These are phyloP conservation scores for Sordaria brevicollis DNA, from an alignment of 495 filamentous ascomycete species.

Conservation along the genomic window DNA sequence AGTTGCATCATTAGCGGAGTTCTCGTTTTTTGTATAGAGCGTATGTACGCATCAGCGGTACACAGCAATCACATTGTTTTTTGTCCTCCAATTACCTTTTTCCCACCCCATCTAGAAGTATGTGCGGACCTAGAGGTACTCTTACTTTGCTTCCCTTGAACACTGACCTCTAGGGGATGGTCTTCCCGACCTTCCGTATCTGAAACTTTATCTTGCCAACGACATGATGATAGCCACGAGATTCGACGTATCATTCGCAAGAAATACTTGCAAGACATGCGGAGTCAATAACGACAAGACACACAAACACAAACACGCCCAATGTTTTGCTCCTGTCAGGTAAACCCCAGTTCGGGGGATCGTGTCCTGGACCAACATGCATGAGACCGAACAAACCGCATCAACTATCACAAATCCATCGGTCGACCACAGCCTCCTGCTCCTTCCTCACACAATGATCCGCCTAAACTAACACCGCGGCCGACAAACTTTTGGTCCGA, in stretches of 20 bases:
- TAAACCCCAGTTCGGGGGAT: not conserved
- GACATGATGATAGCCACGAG: not conserved
- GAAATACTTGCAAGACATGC: not conserved
- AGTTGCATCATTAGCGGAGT: not conserved
- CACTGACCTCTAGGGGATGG: not conserved
- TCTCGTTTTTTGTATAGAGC: not conserved
- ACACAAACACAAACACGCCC: not conserved
- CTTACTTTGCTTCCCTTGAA: not conserved
- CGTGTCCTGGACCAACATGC: not conserved
- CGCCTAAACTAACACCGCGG: not conserved
- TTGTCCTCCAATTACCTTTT: not conserved
- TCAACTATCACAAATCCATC: not conserved
- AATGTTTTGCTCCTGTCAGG: not conserved
- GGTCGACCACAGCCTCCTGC: not conserved
- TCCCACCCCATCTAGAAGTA: not conserved
- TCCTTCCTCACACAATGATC: not conserved
- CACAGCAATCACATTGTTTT: not conserved
- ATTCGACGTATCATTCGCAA: not conserved
- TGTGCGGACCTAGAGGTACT: not conserved
- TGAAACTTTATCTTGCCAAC: not conserved
- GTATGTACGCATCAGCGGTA: not conserved
- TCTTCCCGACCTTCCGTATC: not conserved
- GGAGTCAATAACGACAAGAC: not conserved
- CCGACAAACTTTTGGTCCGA: not conserved
- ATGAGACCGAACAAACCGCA: not conserved